Evolutionary conservation across 768 basidiomycete genomes (phyloP), one percentile per base, ranked within the genome.

Genomic region (Phaeolepiota aurea): DNA sequence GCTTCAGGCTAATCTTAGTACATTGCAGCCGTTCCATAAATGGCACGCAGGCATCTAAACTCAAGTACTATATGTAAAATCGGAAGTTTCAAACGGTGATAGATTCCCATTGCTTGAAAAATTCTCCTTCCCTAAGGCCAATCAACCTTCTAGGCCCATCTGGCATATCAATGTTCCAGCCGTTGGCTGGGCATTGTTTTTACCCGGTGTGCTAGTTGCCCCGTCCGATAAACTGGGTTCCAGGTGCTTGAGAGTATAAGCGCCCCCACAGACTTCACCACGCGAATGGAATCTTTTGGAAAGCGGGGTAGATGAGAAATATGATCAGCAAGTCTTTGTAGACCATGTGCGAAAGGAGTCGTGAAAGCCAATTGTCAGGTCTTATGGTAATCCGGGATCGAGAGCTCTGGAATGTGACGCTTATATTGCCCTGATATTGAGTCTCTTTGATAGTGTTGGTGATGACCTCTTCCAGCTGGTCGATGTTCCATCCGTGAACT

Each of bases 241-340:
- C 12, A 40, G 13, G 18, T 40, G 39, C 19, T 40, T 42, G 20
- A 42, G 34, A 12, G 16, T 28, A 32, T 40, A 40, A 5, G 39
- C 39, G 19, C 39, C 39, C 7, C 39, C 39, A 28, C 20, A 40
- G 10, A 88, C 77, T 48, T 72, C 65, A 7, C 86, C 85, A 0
- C 60, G 64, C 3, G 64, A 52, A 49, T 79, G 69, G 58, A 83
- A 82, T 3, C 79, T 74, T 54, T 77, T 77, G 58, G 76, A 87
- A 3, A 90, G 59, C 87, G 0, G 87, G 87, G 53, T 77, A 90
- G 43, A 91, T 68, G 43, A 87, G 57, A 9, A 79, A 38, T 25
- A 38, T 19, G 5, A 13, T 11, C 25, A 40, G 39, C 7, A 40
- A 28, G 19, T 12, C 22, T 20, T 40, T 40, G 28, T 31, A 28